Evolutionary conservation across 2,329 filamentous ascomycete species (phyloP).

Genomic region (Zelopaecilomyces penicillatus): DNA sequence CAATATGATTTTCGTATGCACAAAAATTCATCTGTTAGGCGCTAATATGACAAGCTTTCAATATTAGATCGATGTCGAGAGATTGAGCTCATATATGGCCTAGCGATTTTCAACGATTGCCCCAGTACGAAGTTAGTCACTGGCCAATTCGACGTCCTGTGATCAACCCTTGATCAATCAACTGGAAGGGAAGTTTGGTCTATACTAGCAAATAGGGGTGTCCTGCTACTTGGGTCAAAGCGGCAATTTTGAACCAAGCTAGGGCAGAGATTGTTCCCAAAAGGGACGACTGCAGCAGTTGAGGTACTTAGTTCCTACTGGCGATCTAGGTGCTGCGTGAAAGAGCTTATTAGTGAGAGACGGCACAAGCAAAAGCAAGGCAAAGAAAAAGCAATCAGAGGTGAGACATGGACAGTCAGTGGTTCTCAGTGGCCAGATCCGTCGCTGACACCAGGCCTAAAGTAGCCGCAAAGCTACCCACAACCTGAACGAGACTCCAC

Average conservation of each 20-base stretch:
- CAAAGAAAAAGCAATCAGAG: not conserved
- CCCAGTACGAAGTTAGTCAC: too few relatives aligned
- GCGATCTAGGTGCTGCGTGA: not conserved
- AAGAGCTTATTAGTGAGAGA: not conserved
- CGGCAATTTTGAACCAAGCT: constrained; percentile 1
- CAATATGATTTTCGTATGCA: too few relatives aligned
- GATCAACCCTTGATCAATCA: too few relatives aligned
- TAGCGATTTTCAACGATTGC: too few relatives aligned
- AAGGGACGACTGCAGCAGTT: too few relatives aligned
- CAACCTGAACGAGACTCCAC: not conserved
- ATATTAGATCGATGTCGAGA: too few relatives aligned
- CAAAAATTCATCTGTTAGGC: too few relatives aligned
- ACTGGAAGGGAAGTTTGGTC: too few relatives aligned
- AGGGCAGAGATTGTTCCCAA: not conserved
- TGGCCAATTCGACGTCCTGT: too few relatives aligned
- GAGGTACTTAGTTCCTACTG: not conserved
- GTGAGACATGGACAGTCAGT: not conserved
- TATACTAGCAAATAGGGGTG: too few relatives aligned
- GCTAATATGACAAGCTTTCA: too few relatives aligned
- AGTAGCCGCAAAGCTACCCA: not conserved
- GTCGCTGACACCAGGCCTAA: not conserved
- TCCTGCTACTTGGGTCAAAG: not conserved
- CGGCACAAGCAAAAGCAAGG: not conserved
- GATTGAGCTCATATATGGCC: too few relatives aligned
- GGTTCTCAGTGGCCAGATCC: not conserved